Base-by-base conservation (phyloP, 352 stramenopile species). In the Pythium apleroticum region DNA sequence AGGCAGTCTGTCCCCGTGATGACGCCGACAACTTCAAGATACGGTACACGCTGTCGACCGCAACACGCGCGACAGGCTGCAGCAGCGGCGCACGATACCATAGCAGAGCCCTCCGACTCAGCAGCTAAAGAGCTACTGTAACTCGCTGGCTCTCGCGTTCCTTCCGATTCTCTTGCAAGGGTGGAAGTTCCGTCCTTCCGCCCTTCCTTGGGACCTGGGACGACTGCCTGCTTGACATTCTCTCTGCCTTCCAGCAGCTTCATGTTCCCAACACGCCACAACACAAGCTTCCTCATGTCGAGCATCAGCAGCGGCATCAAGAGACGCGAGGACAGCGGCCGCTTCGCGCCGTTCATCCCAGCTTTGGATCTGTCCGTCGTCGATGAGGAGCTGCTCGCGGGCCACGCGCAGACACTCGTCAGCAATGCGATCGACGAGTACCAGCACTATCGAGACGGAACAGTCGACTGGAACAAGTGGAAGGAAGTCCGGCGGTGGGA, bases 391-490 rank as follows among this genome's bases (percentile, higher is more conserved):
- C 17, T 20, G 20, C 55, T 69, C 24, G n/a, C 35, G n/a, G 8
- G 22, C 12, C 43, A 69, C n/a, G 62, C 55, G 1, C 24, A 63
- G 33, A 19, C 24, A 35, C 35, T 69, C 17, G 62, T 69, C 9
- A 9, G 1, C 8, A 24, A 14, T 37, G 62, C 62, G 14, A 24
- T 69, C 8, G 48, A 41, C 20, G 62, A 69, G 55, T 69, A 63
- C 35, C 46, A 54, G n/a, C 43, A 63, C 55, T 69, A 63, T 27
- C 55, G 54, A 37, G 33, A 27, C 31, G 62, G 46, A 10, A 48
- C 27, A 0, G 46, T 27, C 46, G 56, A 69, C 62, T 69, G 54
- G 62, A 41, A 49, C 19, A 58, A 53, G 62, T 69, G 62, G 62
- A 63, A 60, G 37, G 54, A 63, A 43, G 30, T 60, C 3, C 62